These are phyloP conservation scores for Colletotrichum lindemuthianum DNA, from an alignment of 2,329 filamentous ascomycete genomes.

Conservation along the genomic window DNA sequence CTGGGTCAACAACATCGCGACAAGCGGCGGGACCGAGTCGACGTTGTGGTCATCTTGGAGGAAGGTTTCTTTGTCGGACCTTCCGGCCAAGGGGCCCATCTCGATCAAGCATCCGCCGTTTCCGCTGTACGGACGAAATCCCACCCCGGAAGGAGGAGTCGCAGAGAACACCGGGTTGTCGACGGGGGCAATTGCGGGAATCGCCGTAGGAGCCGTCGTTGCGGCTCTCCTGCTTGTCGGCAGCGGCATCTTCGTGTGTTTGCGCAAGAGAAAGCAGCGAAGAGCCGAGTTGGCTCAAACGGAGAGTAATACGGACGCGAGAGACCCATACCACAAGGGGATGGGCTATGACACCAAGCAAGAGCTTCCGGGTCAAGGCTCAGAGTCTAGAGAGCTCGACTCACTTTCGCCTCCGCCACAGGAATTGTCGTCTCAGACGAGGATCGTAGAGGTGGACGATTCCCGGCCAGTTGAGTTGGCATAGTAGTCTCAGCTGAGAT, in stretches of 20 bases:
- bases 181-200: conserved; percentile 9
- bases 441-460: conserved; percentile 8
- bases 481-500: background rate
- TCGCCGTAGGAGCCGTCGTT: background rate
- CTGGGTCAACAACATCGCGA: conserved; percentile 21
- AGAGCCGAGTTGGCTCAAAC: background rate
- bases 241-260: background rate
- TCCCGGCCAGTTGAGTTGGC: conserved; percentile 8
- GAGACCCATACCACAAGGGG: background rate
- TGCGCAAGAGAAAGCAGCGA: conserved; percentile 8
- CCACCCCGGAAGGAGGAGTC: background rate
- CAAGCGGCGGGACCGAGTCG: background rate
- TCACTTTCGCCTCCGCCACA: conserved; percentile 4
- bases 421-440: conserved; percentile 4
- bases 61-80: background rate
- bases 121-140: conserved; percentile 6
- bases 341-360: conserved; percentile 15
- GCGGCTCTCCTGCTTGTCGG: background rate
- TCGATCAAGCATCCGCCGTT: conserved; percentile 15
- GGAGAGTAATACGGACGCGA: background rate
- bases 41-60: conserved; percentile 10
- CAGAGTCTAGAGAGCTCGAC: conserved; percentile 1
- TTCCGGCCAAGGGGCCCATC: background rate
- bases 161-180: background rate
- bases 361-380: conserved; percentile 3